Conservation (phyloP, 768 basidiomycete genomes). For the Kwoniella bestiolae region DNA sequence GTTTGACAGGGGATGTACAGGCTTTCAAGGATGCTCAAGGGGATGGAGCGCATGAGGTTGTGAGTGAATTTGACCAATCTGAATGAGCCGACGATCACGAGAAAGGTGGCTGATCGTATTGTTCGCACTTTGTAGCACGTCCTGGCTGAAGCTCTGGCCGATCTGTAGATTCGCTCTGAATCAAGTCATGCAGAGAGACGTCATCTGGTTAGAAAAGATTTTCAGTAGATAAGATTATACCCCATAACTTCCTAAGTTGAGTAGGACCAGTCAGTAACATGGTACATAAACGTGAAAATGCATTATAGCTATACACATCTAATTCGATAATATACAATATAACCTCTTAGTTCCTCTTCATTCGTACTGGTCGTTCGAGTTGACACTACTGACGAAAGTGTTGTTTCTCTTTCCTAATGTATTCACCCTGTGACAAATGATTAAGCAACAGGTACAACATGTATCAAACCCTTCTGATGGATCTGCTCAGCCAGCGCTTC, state of each 20-base stretch:
- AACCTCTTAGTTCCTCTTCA: not conserved
- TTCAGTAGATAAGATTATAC: not conserved
- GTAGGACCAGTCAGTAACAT: not conserved
- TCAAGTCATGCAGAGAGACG: no score
- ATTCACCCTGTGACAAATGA: not conserved
- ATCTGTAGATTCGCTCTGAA: conserved; percentile 17
- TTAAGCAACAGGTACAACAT: conserved; percentile 1
- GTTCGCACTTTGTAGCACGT: conserved; percentile 3
- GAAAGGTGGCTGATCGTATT: not conserved
- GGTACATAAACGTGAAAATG: conserved; percentile 4
- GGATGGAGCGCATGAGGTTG: conserved; percentile 29
- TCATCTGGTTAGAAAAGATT: no score
- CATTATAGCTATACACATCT: conserved; percentile 14
- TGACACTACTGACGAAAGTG: not conserved
- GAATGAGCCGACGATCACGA: not conserved
- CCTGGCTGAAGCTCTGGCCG: conserved; percentile 17
- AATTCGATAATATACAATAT: not conserved
- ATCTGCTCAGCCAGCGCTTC: conserved; percentile 29
- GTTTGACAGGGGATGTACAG: conserved; percentile 35
- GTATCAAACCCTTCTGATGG: conserved; percentile 31
- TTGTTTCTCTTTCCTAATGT: no score
- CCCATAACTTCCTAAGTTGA: not conserved
- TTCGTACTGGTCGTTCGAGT: not conserved
- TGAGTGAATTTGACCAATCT: conserved; percentile 18
- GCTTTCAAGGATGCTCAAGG: conserved; percentile 33